These are phyloP conservation scores for Pseudozyma tsukubaensis DNA, from an alignment of 1,284 basidiomycete genomes.

Conservation along the genomic window DNA sequence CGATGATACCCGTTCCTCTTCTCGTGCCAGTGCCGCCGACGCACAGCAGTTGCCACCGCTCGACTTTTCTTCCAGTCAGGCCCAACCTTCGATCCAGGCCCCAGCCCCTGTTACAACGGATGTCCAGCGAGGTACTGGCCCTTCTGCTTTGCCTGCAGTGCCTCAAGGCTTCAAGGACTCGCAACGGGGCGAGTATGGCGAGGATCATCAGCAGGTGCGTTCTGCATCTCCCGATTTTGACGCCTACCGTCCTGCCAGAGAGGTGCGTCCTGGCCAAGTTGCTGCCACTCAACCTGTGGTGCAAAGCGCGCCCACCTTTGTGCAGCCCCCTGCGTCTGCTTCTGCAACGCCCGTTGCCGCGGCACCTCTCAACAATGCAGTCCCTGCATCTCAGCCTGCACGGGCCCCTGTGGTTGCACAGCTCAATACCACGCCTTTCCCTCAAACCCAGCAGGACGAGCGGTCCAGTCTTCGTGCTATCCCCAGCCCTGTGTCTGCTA, in stretches of 20 bases:
- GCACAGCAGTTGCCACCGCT: constrained; percentile 46
- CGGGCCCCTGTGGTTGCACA: constrained; percentile 13
- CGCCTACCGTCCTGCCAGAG: constrained; percentile 18
- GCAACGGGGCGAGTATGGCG: constrained; percentile 13
- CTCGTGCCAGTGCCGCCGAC: constrained; percentile 24
- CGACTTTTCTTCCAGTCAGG: constrained; percentile 35
- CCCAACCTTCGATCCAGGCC: constrained; percentile 8
- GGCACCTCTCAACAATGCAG: constrained; percentile 17
- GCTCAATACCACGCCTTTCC: neutral
- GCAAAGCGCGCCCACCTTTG: constrained; percentile 5
- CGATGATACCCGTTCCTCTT: constrained; percentile 19
- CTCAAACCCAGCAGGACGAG: constrained; percentile 13
- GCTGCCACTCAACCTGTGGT: constrained; percentile 4
- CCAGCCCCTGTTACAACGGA: too few relatives aligned
- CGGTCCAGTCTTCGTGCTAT: constrained; percentile 14
- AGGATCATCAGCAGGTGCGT: constrained; percentile 10
- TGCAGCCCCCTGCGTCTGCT: constrained; percentile 11
- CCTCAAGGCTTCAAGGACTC: constrained; percentile 33
- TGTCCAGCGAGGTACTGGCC: too few relatives aligned
- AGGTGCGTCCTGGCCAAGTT: constrained; percentile 16
- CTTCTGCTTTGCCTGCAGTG: constrained; percentile 16
- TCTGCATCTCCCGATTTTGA: constrained; percentile 26
- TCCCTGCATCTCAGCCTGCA: constrained; percentile 13
- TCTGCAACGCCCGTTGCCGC: constrained; percentile 18
- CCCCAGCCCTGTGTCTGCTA: neutral